Percentiles rank a stretch among this genome's conserved stretches.
phyloP scores from a whole-genome alignment of 2,329 filamentous ascomycete species.

The Neocucurbitaria cava region DNA sequence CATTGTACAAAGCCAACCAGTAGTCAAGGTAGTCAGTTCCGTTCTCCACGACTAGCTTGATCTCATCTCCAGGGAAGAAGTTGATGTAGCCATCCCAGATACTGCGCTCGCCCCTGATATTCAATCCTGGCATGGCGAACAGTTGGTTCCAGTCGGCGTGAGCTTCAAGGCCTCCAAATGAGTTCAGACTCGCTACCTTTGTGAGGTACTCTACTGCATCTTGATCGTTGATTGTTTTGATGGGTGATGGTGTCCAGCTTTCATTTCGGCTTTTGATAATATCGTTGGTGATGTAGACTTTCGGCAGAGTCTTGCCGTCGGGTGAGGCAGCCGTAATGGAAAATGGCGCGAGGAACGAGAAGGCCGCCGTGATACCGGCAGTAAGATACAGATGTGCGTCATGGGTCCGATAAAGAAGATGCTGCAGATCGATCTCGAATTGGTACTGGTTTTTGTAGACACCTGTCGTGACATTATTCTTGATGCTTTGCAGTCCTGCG shows the following conservation, averaged over 20 bases:
- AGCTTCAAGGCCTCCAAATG: conserved; percentile 47
- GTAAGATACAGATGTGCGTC: conserved; percentile 42
- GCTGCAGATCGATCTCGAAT: conserved; percentile 48
- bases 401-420: conserved; percentile 36
- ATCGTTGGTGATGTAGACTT: conserved; percentile 43
- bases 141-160: conserved; percentile 54
- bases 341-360: conserved; percentile 32
- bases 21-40: conserved; percentile 16
- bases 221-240: conserved; percentile 35
- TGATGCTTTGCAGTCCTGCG: conserved; percentile 35
- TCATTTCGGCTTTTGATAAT: conserved; percentile 29
- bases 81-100: conserved; percentile 26
- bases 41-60: conserved; percentile 35
- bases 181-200: conserved; percentile 35
- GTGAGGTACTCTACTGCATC: conserved; percentile 33
- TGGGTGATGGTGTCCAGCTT: conserved; percentile 29
- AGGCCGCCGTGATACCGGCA: conserved; percentile 36
- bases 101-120: conserved; percentile 24
- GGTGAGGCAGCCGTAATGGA: conserved; percentile 31
- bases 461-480: conserved; percentile 25
- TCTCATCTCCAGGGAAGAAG: conserved; percentile 47
- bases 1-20: conserved; percentile 34
- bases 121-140: conserved; percentile 23
- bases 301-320: conserved; percentile 34
- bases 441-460: conserved; percentile 49